Base-by-base conservation (phyloP, 192 early-diverging fungal species). In the Backusella psychrophila region DNA sequence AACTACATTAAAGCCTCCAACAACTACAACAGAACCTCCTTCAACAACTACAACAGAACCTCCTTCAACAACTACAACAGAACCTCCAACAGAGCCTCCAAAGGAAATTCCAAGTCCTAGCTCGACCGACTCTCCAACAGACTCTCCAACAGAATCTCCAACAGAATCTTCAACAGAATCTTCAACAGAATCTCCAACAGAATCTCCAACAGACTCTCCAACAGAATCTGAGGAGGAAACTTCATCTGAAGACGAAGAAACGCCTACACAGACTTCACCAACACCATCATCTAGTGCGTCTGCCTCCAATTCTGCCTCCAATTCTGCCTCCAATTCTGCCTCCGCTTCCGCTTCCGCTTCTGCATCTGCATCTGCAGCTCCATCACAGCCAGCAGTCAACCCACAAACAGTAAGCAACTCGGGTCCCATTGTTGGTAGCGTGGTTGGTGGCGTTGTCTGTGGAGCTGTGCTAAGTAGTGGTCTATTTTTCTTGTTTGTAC, bases 241-340 rank as follows among this genome's bases (percentile, higher is more conserved):
- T 59, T 8, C 56, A 6, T 26, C 53, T 59, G n/a, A 8, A 1
- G 53, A 59, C 2, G 23, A 59, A 59, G 53, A 59, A 59, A 59
- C 53, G 26, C 53, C 53, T 3, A 59, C 21, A 8, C 23, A 23
- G 19, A 59, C 56, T 26, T 59, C 56, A 59, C 56, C 21, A 26
- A 14, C 23, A 12, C 23, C 56, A 59, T 4, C 56, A 14, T 0
- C 23, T 26, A 26, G 56, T 14, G 8, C 23, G 11, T 29, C 56
- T 59, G 11, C 46, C 19, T 19, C 46, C 6, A 49, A n/a, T 19
- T 49, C 46, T 49, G 17, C 46, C n/a, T n/a, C n/a, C n/a, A n/a
- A n/a, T 7, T 49, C 6, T 6, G 0, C 0, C 0, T 19, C 44
- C 19, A 15, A 0, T 0, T 49, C 19, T 6, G 0, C 0, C 6